These are phyloP conservation scores for Colletotrichum sp. DNA, from an alignment of 2,329 filamentous ascomycete genomes.

Conservation along the genomic window DNA sequence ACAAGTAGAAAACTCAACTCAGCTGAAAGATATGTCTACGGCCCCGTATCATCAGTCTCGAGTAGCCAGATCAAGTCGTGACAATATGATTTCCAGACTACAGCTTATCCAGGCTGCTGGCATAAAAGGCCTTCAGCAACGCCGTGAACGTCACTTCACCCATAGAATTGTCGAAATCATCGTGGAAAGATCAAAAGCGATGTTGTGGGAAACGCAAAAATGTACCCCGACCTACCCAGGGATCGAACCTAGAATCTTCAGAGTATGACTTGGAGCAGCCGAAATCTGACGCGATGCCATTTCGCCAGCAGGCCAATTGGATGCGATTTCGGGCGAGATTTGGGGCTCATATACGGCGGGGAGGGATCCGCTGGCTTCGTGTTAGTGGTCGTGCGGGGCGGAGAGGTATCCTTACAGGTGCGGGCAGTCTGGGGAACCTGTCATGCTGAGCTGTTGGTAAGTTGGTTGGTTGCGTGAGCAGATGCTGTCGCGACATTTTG, in stretches of 20 bases:
- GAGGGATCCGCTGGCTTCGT: background rate
- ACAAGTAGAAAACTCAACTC: background rate
- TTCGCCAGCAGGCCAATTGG: conserved; percentile 4
- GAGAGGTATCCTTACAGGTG: background rate
- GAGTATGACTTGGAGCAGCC: background rate
- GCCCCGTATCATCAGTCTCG: fast-evolving
- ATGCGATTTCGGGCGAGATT: fast-evolving
- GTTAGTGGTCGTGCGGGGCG: background rate
- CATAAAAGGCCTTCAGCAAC: background rate
- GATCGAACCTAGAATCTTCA: conserved; percentile 13
- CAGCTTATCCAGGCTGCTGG: background rate
- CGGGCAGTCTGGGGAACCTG: background rate
- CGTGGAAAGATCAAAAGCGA: background rate
- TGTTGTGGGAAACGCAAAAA: background rate
- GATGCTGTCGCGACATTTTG: fast-evolving
- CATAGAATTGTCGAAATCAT: background rate
- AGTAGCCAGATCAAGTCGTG: too few relatives aligned
- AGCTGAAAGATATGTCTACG: background rate
- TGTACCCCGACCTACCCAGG: background rate
- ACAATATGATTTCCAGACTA: background rate
- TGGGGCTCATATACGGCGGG: background rate
- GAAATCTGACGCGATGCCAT: conserved; percentile 13
- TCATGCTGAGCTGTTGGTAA: background rate
- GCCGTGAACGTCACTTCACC: too few relatives aligned
- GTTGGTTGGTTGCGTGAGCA: too few relatives aligned